Base-by-base conservation (phyloP, 495 filamentous ascomycete genomes). In the Daldinia concentrica region DNA sequence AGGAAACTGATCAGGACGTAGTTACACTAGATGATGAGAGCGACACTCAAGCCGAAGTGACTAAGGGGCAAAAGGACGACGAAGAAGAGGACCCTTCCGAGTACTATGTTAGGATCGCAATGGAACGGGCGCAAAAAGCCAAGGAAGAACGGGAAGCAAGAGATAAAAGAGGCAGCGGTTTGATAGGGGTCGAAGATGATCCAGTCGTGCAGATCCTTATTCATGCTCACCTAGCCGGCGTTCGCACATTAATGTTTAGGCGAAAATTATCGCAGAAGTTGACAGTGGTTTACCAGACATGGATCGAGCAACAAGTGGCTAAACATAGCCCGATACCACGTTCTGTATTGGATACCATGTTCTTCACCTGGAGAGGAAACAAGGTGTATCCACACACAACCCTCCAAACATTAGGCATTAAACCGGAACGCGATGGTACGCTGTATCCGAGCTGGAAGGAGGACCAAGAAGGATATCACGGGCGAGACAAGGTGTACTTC, bases 291-390 rank as follows among this genome's bases (percentile, higher is more conserved):
- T 86, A 89, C 26, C 51, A 85, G 39, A 85, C 85, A 26, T 97
- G 92, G 92, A 57, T 76, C 22, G 75, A 76, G 57, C 75, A 75
- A 24, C 75, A 77, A 37, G 63, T 76, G 26, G 92, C 86, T 68
- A 78, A 85, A 12, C 83, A 81, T 24, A 89, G 93, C 68, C 78
- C 73, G 3, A 82, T 93, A 54, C 68, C 72, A 41, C 73, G 74
- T 7, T 26, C 69, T 3, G 43, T 63, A 8, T 64, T 73, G 1
- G 77, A 78, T 24, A 75, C 81, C 6, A 80, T 97, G 8, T 91
- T 93, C 71, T 78, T 98, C 15, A 95, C 92, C 2, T 97, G 93
- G 91, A 90, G 88, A 58, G 87, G 88, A 7, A 88, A 88, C 52
- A 87, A 89, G 65, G 75, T 97, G 2, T 96, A 89, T 71, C 88